phyloP scores from a whole-genome alignment of 2,329 filamentous ascomycete genomes.

The Xylariaceae sp. region DNA sequence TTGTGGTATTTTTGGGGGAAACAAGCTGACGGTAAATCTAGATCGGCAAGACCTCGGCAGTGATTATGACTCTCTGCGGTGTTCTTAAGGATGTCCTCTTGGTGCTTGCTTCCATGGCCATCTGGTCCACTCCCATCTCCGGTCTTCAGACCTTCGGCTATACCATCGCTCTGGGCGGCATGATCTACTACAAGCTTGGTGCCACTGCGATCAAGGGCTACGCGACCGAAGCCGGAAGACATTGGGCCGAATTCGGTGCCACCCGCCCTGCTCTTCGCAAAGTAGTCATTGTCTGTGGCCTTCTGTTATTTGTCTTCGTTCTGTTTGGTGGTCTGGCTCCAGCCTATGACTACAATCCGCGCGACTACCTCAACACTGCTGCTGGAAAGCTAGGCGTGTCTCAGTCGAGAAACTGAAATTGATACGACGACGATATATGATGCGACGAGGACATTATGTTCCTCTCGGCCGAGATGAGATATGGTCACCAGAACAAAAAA shows the following conservation, averaged over 20 bases:
- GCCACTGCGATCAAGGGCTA: constrained; percentile 81
- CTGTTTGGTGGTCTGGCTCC: constrained; percentile 66
- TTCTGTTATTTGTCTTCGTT: constrained; percentile 63
- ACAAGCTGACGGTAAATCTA: constrained; percentile 37
- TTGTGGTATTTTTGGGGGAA: neutral
- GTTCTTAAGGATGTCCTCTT: constrained; percentile 86
- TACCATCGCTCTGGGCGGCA: constrained; percentile 71
- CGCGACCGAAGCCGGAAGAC: constrained; percentile 64
- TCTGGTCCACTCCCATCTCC: constrained; percentile 74
- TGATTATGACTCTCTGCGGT: constrained; percentile 81
- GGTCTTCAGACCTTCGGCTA: constrained; percentile 79
- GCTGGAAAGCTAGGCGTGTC: constrained; percentile 44
- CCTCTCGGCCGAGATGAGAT: neutral
- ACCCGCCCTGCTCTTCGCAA: constrained; percentile 75
- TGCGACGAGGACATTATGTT: neutral
- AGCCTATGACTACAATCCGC: constrained; percentile 53
- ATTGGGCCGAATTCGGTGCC: constrained; percentile 83
- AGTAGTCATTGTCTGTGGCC: constrained; percentile 63
- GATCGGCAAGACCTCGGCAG: constrained; percentile 85
- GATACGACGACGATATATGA: neutral
- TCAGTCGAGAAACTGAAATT: constrained; percentile 15
- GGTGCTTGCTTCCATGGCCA: constrained; percentile 73
- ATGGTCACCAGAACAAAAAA: neutral
- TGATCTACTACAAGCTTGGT: constrained; percentile 84
- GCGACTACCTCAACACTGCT: constrained; percentile 45